phyloP scores from a whole-genome alignment of 176 grass and related monocot species.

The Oryza officinalis region DNA sequence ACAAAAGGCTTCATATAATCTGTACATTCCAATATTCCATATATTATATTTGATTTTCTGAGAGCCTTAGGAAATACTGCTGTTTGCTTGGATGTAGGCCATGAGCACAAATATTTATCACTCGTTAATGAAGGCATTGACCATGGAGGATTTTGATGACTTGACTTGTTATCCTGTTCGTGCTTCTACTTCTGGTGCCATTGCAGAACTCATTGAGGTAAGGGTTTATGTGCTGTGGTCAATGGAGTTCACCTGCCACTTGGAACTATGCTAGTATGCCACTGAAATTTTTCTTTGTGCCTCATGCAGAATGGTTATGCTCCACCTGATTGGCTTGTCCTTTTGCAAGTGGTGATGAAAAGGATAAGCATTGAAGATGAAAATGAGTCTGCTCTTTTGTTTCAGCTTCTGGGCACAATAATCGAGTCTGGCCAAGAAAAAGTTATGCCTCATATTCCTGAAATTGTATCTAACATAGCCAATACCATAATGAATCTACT shows the following conservation, averaged over 20 bases:
- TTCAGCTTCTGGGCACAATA: constrained; percentile 82
- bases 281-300: constrained; percentile 28
- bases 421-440: constrained; percentile 70
- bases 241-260: neutral
- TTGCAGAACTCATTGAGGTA: constrained; percentile 85
- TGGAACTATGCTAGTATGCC: constrained; percentile 33
- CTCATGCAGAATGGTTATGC: constrained; percentile 66
- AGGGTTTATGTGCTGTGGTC: constrained; percentile 10
- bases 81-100: constrained; percentile 51
- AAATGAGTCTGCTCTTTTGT: constrained; percentile 75
- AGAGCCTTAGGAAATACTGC: no score
- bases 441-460: constrained; percentile 59
- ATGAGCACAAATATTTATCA: constrained; percentile 75
- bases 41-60: constrained; percentile 24
- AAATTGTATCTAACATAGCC: constrained; percentile 60
- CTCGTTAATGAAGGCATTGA: constrained; percentile 68
- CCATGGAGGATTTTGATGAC: constrained; percentile 49
- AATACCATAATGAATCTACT: constrained; percentile 57
- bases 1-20: constrained; percentile 20
- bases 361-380: constrained; percentile 59
- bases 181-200: constrained; percentile 79
- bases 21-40: neutral
- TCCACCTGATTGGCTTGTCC: constrained; percentile 62
- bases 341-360: constrained; percentile 67
- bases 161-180: constrained; percentile 79